Evolutionary conservation across 495 filamentous ascomycete genomes (phyloP), one percentile per base, ranked within the genome.

Genomic region (Trichoderma asperelloides): DNA sequence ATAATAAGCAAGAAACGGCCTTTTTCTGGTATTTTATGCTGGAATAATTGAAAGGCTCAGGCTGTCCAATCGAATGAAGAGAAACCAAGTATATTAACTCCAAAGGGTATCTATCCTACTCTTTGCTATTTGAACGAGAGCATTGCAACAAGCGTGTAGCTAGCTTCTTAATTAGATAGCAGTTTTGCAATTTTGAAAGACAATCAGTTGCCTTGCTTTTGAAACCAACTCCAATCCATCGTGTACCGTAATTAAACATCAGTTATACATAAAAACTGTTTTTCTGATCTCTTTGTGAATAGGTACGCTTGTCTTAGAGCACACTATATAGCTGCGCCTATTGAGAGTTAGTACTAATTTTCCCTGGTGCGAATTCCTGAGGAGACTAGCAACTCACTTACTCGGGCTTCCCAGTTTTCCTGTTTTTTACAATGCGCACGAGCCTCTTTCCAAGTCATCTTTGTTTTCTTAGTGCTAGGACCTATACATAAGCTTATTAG

Each of bases 361-460:
- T 25, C 5, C 47, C 18, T 8, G 9, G 16, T 15, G 11, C 18
- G 23, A 8, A 51, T 8, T 1, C 4, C 7, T 21, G n/a, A 3
- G 4, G 18, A 18, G 3, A 25, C 7, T 13, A 28, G 23, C 15
- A 3, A n/a, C 55, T 25, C 11, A 60, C 55, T 15, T 33, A 60
- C 55, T 3, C 4, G 3, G 27, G 23, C 23, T 60, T 60, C 55
- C 55, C 55, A 60, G 12, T 28, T 60, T 1, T 18, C 23, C 12
- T 60, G 3, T 25, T 60, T 60, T 18, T 28, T 11, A 30, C 23
- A 28, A 0, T 13, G 5, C 16, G 4, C 23, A 2, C 27, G 55
- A 11, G 55, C 55, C 55, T 60, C 55, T 60, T 60, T 60, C 55
- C 55, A 60, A 12, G 55, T 28, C 55, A 60, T 60, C 27, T 60